Percentiles rank a stretch among this genome's conserved stretches.
phyloP scores from a whole-genome alignment of 257 asterid genomes.

The Lithospermum erythrorhizon region DNA sequence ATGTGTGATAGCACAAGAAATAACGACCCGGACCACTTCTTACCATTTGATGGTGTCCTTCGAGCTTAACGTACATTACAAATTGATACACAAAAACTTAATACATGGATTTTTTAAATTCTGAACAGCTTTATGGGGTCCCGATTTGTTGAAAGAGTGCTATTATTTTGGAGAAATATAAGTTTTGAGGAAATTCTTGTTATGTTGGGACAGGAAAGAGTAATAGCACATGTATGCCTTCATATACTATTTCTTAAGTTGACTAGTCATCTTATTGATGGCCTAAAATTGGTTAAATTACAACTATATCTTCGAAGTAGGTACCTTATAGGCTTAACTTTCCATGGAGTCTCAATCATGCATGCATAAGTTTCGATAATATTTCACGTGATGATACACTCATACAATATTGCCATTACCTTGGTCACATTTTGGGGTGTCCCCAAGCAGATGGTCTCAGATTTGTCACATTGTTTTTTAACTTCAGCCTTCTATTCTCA shows the following conservation, averaged over 20 bases:
- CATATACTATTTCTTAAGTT: background rate
- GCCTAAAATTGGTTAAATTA: conserved; percentile 5
- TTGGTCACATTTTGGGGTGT: background rate
- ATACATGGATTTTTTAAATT: background rate
- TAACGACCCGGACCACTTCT: background rate
- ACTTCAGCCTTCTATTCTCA: too few relatives aligned
- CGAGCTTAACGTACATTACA: too few relatives aligned
- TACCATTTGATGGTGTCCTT: background rate
- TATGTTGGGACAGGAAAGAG: conserved; percentile 15
- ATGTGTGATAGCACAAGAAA: too few relatives aligned
- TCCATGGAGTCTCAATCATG: background rate
- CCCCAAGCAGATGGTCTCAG: background rate
- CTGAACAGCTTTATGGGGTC: background rate
- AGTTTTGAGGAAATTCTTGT: conserved; percentile 5
- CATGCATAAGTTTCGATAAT: background rate
- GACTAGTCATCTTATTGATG: too few relatives aligned
- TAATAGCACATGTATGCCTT: conserved; percentile 13
- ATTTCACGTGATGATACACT: too few relatives aligned
- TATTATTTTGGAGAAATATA: background rate
- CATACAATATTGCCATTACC: too few relatives aligned
- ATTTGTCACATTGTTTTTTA: too few relatives aligned
- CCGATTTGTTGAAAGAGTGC: conserved; percentile 11
- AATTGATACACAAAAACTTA: too few relatives aligned
- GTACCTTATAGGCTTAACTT: conserved; percentile 1
- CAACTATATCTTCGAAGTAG: conserved; percentile 24